These are phyloP conservation scores for Rosa chinensis DNA, from an alignment of 306 rosid genomes.

Conservation along the genomic window DNA sequence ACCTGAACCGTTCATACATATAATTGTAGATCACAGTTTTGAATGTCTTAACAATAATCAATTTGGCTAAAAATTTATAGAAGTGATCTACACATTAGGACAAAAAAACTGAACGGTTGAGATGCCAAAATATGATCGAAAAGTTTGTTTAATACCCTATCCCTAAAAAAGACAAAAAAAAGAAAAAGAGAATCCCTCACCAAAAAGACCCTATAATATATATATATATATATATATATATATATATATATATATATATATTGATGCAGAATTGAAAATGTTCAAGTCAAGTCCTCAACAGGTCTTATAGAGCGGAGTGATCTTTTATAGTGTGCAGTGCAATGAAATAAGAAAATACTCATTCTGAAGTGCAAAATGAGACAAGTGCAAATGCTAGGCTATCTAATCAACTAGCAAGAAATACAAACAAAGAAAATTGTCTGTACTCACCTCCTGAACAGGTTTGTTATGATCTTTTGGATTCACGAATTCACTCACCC, in stretches of 20 bases:
- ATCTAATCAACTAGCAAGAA: not conserved
- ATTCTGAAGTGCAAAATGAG: not conserved
- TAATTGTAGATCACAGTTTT: too few species aligned
- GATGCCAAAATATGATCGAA: too few species aligned
- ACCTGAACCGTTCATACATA: too few species aligned
- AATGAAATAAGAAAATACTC: not conserved
- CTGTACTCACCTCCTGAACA: constrained; percentile 61
- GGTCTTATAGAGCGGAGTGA: not conserved
- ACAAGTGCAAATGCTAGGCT: not conserved
- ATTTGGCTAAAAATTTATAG: too few species aligned
- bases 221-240: too few species aligned
- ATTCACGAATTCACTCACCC: constrained; percentile 79
- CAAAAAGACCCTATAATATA: too few species aligned
- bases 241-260: not conserved
- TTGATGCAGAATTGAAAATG: not conserved
- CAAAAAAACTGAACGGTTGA: too few species aligned
- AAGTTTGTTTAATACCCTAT: too few species aligned
- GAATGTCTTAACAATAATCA: too few species aligned
- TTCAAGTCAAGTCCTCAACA: not conserved
- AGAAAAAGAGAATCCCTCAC: too few species aligned
- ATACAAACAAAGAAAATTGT: not conserved
- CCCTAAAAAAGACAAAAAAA: too few species aligned
- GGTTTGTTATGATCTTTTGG: constrained; percentile 88
- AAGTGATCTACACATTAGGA: too few species aligned
- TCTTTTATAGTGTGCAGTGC: not conserved